Conservation (phyloP, 345 rosid genomes). For the Dipteronia sinensis region DNA sequence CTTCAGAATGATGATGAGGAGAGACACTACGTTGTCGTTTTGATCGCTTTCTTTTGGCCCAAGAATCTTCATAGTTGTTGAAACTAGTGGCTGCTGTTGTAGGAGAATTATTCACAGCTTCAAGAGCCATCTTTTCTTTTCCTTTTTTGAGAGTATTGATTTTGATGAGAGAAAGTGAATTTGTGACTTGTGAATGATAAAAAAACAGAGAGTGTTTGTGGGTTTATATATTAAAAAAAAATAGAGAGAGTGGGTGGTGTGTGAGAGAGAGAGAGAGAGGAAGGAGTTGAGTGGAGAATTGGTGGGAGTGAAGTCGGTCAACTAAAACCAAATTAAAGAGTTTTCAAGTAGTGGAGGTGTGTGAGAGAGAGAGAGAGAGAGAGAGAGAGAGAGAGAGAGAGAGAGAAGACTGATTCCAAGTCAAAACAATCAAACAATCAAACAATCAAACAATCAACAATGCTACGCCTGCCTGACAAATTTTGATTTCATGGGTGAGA, state of each 20-base stretch:
- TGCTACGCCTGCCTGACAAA: conserved; percentile 13
- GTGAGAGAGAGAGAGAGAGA: neutral
- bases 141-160: no score
- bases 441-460: conserved; percentile 19
- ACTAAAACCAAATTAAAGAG: conserved; percentile 21
- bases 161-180: no score
- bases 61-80: conserved; percentile 42
- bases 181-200: neutral
- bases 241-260: neutral
- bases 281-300: conserved; percentile 31
- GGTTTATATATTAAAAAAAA: conserved; percentile 8
- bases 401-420: conserved; percentile 34
- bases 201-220: neutral
- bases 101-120: conserved; percentile 65
- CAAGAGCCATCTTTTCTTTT: conserved; percentile 56
- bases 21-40: conserved; percentile 47
- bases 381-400: neutral
- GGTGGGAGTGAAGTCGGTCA: conserved; percentile 68
- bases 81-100: conserved; percentile 13
- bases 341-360: conserved; percentile 6
- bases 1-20: conserved; percentile 49
- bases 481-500: neutral
- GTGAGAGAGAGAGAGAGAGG: conserved; percentile 21
- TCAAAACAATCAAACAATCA: conserved; percentile 30
- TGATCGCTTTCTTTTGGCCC: conserved; percentile 72